Conservation (phyloP, 345 rosid species). For the Populus pruinosa region DNA sequence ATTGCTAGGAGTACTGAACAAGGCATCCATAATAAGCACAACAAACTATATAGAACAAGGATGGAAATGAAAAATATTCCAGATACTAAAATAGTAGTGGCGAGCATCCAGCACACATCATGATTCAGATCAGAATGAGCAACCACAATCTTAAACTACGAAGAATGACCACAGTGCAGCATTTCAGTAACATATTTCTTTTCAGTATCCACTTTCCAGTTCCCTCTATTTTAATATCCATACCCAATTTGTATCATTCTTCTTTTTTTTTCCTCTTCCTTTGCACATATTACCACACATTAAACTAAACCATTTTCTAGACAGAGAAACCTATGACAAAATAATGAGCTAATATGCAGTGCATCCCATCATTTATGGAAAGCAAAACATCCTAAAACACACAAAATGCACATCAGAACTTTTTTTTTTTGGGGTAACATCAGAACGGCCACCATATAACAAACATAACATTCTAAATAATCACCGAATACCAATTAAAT, state of each 20-base stretch:
- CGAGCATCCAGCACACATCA: neutral
- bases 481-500: neutral
- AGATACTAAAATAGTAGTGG: neutral
- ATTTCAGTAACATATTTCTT: neutral
- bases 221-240: neutral
- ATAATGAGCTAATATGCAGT: neutral
- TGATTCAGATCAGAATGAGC: neutral
- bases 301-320: neutral
- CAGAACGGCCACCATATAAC: neutral
- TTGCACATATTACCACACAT: neutral
- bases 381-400: neutral
- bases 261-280: neutral
- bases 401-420: neutral
- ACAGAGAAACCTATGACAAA: neutral
- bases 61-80: neutral
- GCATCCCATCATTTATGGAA: neutral
- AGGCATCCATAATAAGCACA: neutral
- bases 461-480: neutral
- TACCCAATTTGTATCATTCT: neutral
- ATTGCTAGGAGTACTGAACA: conserved; percentile 1
- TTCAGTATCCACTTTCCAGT: neutral
- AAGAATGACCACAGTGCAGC: neutral
- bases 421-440: neutral
- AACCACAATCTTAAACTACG: neutral
- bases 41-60: neutral